Conservation (phyloP, 1,284 basidiomycete genomes). For the Fomitopsis pinicola region DNA sequence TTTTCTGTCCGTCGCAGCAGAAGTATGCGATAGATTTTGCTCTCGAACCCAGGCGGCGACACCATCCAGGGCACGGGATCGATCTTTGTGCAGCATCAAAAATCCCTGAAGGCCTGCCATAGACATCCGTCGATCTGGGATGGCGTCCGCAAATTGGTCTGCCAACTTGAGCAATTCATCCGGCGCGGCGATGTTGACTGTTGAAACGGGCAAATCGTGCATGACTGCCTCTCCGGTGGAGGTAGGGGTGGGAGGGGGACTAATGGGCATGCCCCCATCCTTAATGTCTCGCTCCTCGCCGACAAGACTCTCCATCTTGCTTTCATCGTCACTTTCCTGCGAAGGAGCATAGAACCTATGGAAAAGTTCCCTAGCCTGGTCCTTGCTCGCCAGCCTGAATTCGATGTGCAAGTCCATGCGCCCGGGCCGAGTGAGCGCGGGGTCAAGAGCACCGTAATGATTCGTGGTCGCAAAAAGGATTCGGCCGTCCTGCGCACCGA, state of each 20-base stretch:
- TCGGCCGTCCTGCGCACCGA: slow-evolving; percentile 72
- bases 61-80: slow-evolving; percentile 47
- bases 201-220: neutral
- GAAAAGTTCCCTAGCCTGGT: slow-evolving; percentile 63
- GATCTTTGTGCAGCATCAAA: slow-evolving; percentile 67
- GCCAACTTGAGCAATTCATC: slow-evolving; percentile 43
- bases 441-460: slow-evolving; percentile 60
- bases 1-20: slow-evolving; percentile 17
- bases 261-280: too few species aligned
- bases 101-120: slow-evolving; percentile 76
- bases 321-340: neutral
- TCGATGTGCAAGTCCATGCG: slow-evolving; percentile 78
- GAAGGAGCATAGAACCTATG: slow-evolving; percentile 59
- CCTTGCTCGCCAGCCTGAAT: slow-evolving; percentile 63
- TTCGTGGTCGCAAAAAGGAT: slow-evolving; percentile 78
- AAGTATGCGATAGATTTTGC: slow-evolving; percentile 29
- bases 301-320: neutral
- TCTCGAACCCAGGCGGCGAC: slow-evolving; percentile 24
- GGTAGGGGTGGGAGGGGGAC: too few species aligned
- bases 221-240: neutral
- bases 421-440: slow-evolving; percentile 72
- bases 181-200: slow-evolving; percentile 13
- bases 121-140: slow-evolving; percentile 65
- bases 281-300: neutral
- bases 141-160: slow-evolving; percentile 45